Evolutionary conservation across 306 rosid species (phyloP), one percentile per base, ranked within the genome.

Genomic region (Ziziphus jujuba): DNA sequence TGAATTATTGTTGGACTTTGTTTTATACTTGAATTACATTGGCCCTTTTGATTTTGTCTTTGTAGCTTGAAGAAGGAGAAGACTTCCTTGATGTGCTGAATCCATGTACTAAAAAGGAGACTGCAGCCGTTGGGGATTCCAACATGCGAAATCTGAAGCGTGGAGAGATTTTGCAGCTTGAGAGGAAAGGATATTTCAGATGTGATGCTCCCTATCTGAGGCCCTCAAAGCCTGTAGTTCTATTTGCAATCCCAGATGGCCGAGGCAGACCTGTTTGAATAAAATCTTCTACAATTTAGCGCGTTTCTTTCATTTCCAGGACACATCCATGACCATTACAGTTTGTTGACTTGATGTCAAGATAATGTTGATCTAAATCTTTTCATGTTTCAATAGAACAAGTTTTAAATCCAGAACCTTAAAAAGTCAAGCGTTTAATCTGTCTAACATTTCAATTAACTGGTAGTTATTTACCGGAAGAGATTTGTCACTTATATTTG

Each of bases 11-110:
- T 15, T 4, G 54, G 20, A 49, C 20, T 49, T 49, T 19, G 20
- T 50, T 50, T 7, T 5, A 19, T 50, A 17, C 20, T 50, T 35
- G 33, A 51, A 25, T 20, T 22, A 21, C 11, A 25, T 54, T 43
- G 56, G 43, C 47, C 12, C 16, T 61, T 55, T 15, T 68, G 40
- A 57, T 57, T 28, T 62, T 66, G 55, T 72, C 59, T 40, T 80
- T 87, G 81, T 86, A 93, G 99, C 87, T 93, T 53, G 97, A 93
- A 61, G 96, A 90, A 79, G 95, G 86, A 13, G 99, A 90, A 76
- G 96, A 90, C 63, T 88, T 90, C 57, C 15, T 80, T 35, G 89
- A 86, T 63, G 98, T 82, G 40, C 50, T 93, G 50, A 90, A 90
- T 62, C 99, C 95, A 2, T 84, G 85, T 66, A 93, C 99, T 0